Percentiles rank a stretch among this genome's conserved stretches.
These are phyloP conservation scores for Peronospora belbahrii DNA, from an alignment of 352 stramenopile species.

Conservation along the genomic window DNA sequence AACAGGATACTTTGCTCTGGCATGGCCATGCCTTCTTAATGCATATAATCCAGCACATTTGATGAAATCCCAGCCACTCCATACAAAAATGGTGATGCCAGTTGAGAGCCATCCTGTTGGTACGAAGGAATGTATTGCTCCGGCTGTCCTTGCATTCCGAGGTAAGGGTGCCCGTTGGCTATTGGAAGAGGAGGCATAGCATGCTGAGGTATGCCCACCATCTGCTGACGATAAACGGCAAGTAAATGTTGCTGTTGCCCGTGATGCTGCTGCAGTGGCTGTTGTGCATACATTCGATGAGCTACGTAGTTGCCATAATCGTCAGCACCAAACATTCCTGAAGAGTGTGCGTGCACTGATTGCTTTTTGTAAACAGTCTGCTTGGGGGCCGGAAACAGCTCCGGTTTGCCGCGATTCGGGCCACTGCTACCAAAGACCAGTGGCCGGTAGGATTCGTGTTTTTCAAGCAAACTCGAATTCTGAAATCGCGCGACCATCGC, in stretches of 20 bases:
- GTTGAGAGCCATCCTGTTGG: constrained; percentile 25
- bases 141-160: constrained; percentile 17
- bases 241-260: constrained; percentile 25
- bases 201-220: constrained; percentile 23
- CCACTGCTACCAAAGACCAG: constrained; percentile 86
- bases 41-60: constrained; percentile 22
- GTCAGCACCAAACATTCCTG: constrained; percentile 19
- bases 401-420: constrained; percentile 49
- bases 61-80: constrained; percentile 22
- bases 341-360: constrained; percentile 18
- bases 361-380: constrained; percentile 40
- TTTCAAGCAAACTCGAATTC: constrained; percentile 94
- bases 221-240: constrained; percentile 24
- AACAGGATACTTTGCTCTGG: constrained; percentile 7
- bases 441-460: constrained; percentile 89
- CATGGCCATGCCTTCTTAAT: constrained; percentile 12
- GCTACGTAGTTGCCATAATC: constrained; percentile 27
- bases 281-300: constrained; percentile 23
- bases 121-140: constrained; percentile 27
- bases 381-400: constrained; percentile 66
- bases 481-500: constrained; percentile 98
- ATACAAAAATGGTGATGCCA: constrained; percentile 34
- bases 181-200: constrained; percentile 23
- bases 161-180: constrained; percentile 18
- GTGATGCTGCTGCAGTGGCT: constrained; percentile 22